These are phyloP conservation scores for Penstemon davidsonii DNA, from an alignment of 257 asterid genomes.

Conservation along the genomic window DNA sequence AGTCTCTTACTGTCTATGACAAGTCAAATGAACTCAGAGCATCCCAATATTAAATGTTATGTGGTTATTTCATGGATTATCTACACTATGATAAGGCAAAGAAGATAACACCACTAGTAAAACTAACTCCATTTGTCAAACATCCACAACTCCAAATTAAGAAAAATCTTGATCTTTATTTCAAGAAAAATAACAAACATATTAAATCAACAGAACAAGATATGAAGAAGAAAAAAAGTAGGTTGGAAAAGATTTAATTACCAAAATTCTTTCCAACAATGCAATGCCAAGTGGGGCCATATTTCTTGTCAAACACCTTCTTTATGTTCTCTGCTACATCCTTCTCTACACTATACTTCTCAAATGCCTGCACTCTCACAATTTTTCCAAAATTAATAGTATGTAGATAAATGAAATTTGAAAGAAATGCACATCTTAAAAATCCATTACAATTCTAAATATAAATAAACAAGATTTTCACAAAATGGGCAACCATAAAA, in stretches of 20 bases:
- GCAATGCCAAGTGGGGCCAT: conserved; percentile 99
- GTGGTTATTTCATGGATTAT: too few species aligned
- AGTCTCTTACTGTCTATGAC: conserved; percentile 3
- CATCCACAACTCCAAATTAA: conserved; percentile 1
- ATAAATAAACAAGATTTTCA: too few species aligned
- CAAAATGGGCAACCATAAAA: too few species aligned
- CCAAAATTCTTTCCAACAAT: conserved; percentile 99
- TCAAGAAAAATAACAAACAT: background rate
- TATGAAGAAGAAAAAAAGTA: background rate
- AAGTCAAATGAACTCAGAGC: background rate
- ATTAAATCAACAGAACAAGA: background rate
- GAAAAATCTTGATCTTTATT: background rate
- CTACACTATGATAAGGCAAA: too few species aligned
- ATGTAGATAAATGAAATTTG: background rate
- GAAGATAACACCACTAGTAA: background rate
- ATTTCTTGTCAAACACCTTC: conserved; percentile 87
- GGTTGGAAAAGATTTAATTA: conserved; percentile 29
- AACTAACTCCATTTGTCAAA: background rate
- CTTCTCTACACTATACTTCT: conserved; percentile 82
- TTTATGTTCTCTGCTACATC: conserved; percentile 95
- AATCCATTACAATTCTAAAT: background rate
- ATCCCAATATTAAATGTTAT: background rate
- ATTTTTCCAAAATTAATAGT: background rate
- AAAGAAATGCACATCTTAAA: background rate
- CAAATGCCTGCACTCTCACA: conserved; percentile 67